Base-by-base conservation (phyloP, 1,284 basidiomycete genomes). In the Ustilago esculenta region DNA sequence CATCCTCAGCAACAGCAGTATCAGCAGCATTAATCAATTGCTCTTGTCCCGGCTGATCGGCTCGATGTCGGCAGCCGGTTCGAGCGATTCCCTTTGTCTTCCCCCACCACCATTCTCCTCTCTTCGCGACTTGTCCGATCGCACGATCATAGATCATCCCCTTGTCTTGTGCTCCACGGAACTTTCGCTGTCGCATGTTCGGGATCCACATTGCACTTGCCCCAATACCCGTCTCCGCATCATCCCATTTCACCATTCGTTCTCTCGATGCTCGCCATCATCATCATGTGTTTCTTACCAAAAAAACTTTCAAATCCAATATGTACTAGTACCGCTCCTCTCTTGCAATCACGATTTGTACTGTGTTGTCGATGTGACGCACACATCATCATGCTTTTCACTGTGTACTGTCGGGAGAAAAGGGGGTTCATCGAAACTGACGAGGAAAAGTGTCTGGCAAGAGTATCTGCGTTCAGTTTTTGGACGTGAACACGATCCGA, bases 251-350 rank as follows among this genome's bases (percentile, higher is more conserved):
- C 23, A 17, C 35, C 15, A 10, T 21, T 41, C 39, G 29, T 30
- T 21, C 43, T 20, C 24, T 40, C 20, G 12, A n/a, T 42, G 15
- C 34, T 45, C 24, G n/a, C 20, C 42, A 55, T 54, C 54, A 32
- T 43, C 49, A 53, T 53, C 55, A 35, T n/a, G n/a, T 58, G 56
- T 35, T 32, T 51, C 52, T 59, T 47, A 54, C 58, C 50, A 44
- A 39, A 58, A 65, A 55, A 46, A 14, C 41, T 32, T 36, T 46
- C 27, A 51, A 55, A 51, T 24, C 49, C 29, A 51, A 42, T 20
- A 32, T 67, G 64, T 67, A 67, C 53, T 67, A 60, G 57, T 67
- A 67, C 32, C 53, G 46, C 33, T 37, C 30, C 39, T 35, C 53
- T 29, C 23, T 44, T 32, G 44, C 44, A 52, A 59, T 53, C 44